Evolutionary conservation across 2,329 filamentous ascomycete genomes (phyloP).

Genomic region (Chrysoporthe austroafricana): DNA sequence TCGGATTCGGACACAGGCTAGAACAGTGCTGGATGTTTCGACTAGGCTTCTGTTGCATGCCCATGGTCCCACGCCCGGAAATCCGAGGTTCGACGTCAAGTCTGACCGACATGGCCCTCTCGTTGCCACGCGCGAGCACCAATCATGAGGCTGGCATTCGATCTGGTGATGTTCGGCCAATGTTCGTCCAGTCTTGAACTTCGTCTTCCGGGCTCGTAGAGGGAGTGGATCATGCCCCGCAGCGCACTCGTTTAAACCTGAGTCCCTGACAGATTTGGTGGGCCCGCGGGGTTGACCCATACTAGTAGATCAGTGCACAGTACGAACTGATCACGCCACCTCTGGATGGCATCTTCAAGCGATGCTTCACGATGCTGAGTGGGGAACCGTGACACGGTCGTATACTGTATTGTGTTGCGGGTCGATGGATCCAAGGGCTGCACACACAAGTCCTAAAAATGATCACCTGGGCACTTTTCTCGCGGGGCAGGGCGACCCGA

Average conservation of each 20-base stretch:
- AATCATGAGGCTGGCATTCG: neutral
- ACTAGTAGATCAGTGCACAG: slow-evolving; percentile 8
- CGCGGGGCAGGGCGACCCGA: slow-evolving; percentile 2
- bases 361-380: slow-evolving; percentile 3
- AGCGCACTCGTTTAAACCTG: neutral
- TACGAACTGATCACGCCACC: slow-evolving; percentile 12
- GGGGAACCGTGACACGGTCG: neutral
- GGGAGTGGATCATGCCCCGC: slow-evolving; percentile 5
- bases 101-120: neutral
- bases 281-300: slow-evolving; percentile 10
- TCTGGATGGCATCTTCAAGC: neutral
- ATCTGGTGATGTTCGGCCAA: neutral
- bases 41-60: slow-evolving; percentile 9
- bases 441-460: slow-evolving; percentile 8
- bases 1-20: slow-evolving; percentile 22
- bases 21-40: slow-evolving; percentile 11
- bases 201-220: neutral
- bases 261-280: slow-evolving; percentile 15
- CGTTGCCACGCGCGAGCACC: neutral
- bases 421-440: neutral
- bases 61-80: neutral
- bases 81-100: neutral
- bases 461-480: slow-evolving; percentile 2
- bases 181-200: neutral
- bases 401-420: neutral